Percentiles rank a stretch among this genome's conserved stretches.
phyloP scores from a whole-genome alignment of 345 rosid species.

The Eucalyptus cloeziana region DNA sequence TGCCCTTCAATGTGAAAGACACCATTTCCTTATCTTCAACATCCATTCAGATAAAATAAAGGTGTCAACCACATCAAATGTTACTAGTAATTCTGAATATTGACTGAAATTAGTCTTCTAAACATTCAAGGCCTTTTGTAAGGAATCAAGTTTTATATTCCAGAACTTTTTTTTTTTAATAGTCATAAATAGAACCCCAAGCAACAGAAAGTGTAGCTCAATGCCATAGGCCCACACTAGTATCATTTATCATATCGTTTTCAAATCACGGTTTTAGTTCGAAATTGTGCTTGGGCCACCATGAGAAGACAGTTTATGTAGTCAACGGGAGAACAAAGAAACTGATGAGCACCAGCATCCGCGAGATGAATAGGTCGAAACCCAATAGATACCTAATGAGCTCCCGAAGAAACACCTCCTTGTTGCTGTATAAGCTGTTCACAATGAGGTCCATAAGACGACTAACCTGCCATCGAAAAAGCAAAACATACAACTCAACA shows the following conservation, averaged over 20 bases:
- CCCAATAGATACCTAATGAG: constrained; percentile 54
- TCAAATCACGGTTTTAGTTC: background rate
- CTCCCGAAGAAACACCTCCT: constrained; percentile 96
- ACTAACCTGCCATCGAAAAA: constrained; percentile 53
- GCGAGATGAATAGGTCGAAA: background rate
- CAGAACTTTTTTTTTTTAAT: background rate
- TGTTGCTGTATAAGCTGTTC: constrained; percentile 90
- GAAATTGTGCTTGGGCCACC: background rate
- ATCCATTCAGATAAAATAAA: background rate
- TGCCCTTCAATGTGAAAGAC: background rate
- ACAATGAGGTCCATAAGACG: constrained; percentile 99
- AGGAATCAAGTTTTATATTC: background rate
- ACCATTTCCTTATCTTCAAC: background rate
- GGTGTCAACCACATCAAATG: background rate
- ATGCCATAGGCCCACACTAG: background rate
- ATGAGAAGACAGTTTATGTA: background rate
- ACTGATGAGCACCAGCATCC: background rate
- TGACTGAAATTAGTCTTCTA: background rate
- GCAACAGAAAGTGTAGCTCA: background rate
- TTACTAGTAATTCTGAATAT: background rate
- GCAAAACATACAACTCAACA: background rate
- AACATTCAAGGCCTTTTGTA: background rate
- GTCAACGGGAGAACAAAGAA: background rate
- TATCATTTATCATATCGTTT: background rate
- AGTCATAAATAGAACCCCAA: background rate